These are phyloP conservation scores for Colletotrichum sp. DNA, from an alignment of 2,329 filamentous ascomycete genomes.

Conservation along the genomic window DNA sequence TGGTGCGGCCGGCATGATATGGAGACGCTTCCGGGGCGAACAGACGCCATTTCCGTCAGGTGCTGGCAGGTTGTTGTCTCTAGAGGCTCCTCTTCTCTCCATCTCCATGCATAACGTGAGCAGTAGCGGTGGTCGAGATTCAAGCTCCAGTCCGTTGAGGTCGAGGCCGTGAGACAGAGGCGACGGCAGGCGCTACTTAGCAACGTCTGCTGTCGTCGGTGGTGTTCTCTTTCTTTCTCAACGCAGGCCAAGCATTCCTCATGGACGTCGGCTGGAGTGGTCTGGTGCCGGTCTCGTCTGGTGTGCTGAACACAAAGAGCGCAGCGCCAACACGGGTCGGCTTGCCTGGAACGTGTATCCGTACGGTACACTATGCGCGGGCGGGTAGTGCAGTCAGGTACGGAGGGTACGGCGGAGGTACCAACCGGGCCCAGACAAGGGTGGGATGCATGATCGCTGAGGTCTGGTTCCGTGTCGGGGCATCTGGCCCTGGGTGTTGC, in stretches of 20 bases:
- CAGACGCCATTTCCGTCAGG: constrained; percentile 12
- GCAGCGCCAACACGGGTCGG: background rate
- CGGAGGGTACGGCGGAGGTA: background rate
- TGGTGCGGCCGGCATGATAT: constrained; percentile 4
- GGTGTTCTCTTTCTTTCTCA: background rate
- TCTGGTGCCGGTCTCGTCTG: constrained; percentile 7
- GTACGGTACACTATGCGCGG: background rate
- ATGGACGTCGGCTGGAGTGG: background rate
- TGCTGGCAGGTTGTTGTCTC: background rate
- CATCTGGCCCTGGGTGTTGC: background rate
- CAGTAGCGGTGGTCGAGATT: background rate
- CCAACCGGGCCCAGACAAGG: background rate
- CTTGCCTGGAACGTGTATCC: background rate
- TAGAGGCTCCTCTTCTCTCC: constrained; percentile 9
- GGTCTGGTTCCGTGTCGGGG: background rate
- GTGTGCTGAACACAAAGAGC: background rate
- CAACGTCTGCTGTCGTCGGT: background rate
- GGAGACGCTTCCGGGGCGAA: constrained; percentile 5
- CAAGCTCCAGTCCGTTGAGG: background rate
- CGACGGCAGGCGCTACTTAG: background rate
- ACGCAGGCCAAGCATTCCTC: background rate
- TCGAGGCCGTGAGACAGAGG: constrained; percentile 7
- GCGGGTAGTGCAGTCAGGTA: background rate
- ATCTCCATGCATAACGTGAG: background rate
- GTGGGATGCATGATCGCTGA: constrained; percentile 7